Base-by-base conservation (phyloP, 2,329 filamentous ascomycete genomes). In the Neonectria hederae region DNA sequence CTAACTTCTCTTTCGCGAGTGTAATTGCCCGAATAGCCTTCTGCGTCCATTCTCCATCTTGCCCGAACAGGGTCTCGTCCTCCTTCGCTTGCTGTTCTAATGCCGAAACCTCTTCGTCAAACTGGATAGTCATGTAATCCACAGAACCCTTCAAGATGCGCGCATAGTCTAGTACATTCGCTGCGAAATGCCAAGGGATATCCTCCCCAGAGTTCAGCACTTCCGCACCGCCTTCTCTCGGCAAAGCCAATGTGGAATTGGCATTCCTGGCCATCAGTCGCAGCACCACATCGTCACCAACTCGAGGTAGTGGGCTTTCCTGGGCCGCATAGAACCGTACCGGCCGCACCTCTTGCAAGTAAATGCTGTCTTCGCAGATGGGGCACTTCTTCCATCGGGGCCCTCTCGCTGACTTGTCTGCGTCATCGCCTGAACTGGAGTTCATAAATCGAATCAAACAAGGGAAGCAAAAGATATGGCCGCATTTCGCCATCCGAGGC, bases 391-490 rank as follows among this genome's bases (percentile, higher is more conserved):
- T 97, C 87, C 93, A 97, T 59, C 91, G 86, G 30, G 91, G 83
- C 72, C 87, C 90, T 80, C 90, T 94, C 66, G 90, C 89, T 10
- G 87, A 82, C 62, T 84, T 86, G 9, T 81, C 80, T 35, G 92
- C 90, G n/a, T 92, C 90, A 61, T 92, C 90, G 24, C 86, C 88
- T 3, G 90, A 87, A 13, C 87, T 88, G 8, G 94, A 92, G 72
- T 97, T 92, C 93, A 99, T 97, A 77, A 97, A 99, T 54, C 96
- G 91, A 67, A 98, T 93, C 65, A 98, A 81, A 76, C 96, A 99
- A 6, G 96, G 90, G 35, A 98, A 83, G 76, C 96, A 99, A 77
- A 97, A 98, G 13, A 99, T 97, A 76, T 99, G 96, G 1, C 96
- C 96, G 75, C 96, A 99, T 75, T 91, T 95, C 45, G 96, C 94